Percentiles rank a stretch among this genome's conserved stretches.
phyloP scores from a whole-genome alignment of 169 alveolate genomes.

The Eimeria nieschulzi region DNA sequence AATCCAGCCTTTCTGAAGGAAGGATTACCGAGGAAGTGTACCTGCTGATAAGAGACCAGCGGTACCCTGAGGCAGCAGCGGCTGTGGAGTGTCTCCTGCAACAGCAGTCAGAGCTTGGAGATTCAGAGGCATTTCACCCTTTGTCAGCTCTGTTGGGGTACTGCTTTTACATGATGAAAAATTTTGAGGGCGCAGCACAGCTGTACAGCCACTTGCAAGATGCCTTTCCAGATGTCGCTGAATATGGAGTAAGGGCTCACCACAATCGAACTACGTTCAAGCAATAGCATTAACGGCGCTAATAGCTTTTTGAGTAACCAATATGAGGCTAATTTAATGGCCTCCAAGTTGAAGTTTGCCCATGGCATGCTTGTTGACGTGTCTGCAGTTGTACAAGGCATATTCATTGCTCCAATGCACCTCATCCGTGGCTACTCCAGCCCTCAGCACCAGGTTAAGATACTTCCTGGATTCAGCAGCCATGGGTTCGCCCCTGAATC shows the following conservation, averaged over 20 bases:
- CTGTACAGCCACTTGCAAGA: constrained; percentile 14
- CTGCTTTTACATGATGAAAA: constrained; percentile 33
- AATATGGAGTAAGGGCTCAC: neutral
- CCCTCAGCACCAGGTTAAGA: neutral
- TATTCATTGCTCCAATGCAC: constrained; percentile 28
- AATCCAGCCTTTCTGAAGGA: constrained; percentile 20
- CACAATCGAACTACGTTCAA: neutral
- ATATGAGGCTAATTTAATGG: neutral
- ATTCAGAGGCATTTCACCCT: neutral
- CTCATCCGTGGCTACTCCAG: neutral
- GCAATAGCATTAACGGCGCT: neutral
- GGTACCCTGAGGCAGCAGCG: neutral
- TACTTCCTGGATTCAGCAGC: neutral
- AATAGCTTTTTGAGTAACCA: neutral
- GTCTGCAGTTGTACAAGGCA: constrained; percentile 30
- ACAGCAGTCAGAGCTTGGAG: neutral
- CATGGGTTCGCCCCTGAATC: neutral
- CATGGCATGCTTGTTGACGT: too few relatives aligned
- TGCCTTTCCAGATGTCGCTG: constrained; percentile 43
- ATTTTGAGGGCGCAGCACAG: constrained; percentile 51
- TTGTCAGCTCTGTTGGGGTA: constrained; percentile 48
- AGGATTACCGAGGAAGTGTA: constrained; percentile 39
- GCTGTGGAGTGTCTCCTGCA: constrained; percentile 12
- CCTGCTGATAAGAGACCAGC: constrained; percentile 1
- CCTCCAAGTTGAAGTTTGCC: neutral